These are phyloP conservation scores for Aureobasidium subglaciale DNA, from an alignment of 2,329 filamentous ascomycete species.

Conservation along the genomic window DNA sequence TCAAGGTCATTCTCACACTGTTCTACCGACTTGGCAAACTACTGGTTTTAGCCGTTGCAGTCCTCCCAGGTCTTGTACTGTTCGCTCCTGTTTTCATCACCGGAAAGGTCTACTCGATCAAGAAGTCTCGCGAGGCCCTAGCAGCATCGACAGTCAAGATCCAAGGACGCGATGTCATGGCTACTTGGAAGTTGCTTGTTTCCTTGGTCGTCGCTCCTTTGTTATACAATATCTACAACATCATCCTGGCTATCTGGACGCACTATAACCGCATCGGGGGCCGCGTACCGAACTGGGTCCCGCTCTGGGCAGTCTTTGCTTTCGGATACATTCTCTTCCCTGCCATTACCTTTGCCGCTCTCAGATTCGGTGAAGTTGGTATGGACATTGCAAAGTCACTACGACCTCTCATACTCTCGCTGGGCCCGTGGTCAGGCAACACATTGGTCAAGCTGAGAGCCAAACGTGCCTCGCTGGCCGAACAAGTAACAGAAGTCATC, in stretches of 20 bases:
- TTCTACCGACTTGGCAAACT: conserved; percentile 77
- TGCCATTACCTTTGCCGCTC: conserved; percentile 80
- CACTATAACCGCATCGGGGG: conserved; percentile 77
- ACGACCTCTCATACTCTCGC: conserved; percentile 74
- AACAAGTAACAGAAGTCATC: conserved; percentile 82
- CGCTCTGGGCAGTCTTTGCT: conserved; percentile 68
- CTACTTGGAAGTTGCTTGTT: conserved; percentile 91
- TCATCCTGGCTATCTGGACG: conserved; percentile 66
- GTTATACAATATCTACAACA: conserved; percentile 75
- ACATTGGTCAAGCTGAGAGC: conserved; percentile 71
- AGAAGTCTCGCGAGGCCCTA: conserved; percentile 75
- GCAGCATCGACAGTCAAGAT: conserved; percentile 85
- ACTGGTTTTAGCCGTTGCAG: conserved; percentile 65
- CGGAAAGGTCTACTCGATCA: conserved; percentile 72
- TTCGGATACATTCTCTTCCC: conserved; percentile 76
- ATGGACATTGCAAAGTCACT: conserved; percentile 98
- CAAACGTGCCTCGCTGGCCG: conserved; percentile 65
- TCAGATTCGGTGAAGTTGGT: conserved; percentile 93
- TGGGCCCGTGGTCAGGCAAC: conserved; percentile 78
- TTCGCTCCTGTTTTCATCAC: conserved; percentile 85
- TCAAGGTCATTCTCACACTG: conserved; percentile 67
- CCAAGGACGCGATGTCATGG: conserved; percentile 81
- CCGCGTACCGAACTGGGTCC: conserved; percentile 70
- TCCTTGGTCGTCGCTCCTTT: conserved; percentile 74
- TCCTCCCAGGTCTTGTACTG: conserved; percentile 76